Base-by-base conservation (phyloP, 257 asterid genomes). In the Gentiana straminea region DNA sequence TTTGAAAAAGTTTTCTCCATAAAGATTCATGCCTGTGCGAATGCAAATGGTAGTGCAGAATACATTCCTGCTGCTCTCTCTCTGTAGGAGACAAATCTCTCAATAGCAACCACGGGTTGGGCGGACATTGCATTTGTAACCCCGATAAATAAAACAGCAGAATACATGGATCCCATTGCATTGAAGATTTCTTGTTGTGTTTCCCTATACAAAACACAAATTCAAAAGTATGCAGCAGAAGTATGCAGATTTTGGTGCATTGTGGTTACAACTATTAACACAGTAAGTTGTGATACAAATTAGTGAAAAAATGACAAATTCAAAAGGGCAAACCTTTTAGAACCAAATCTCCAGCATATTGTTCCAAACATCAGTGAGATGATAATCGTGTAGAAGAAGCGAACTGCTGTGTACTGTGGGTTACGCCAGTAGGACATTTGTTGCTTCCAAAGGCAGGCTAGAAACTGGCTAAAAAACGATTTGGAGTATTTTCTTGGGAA, bases 31-130 rank as follows among this genome's bases (percentile, higher is more conserved):
- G 44, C 63, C 62, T 57, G 62, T 41, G 52, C 94, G 64, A 89
- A 83, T 62, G 95, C 97, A 64, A 83, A 86, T n/a, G 95, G 92
- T 66, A 83, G 49, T 55, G 97, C 94, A 12, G 97, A 89, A 71
- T 89, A 89, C 81, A 84, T 85, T 76, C 97, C 95, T 13, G 97
- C 97, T 57, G 92, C 95, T 41, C 97, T 78, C 62, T 89, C 97
- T 71, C 95, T 77, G 46, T 89, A 89, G 3, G 94, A 85, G 57
- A 89, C 97, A 48, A 75, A 81, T 73, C 97, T 76, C 79, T 89
- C 97, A 60, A 85, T 82, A 12, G 87, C 81, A 49, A 89, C 82
- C 46, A 89, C 95, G 15, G 97, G 97, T 75, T 86, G 97, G 49
- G 79, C 97, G 52, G 97, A 83, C 51, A 94, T 78, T 64, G 75